Base-by-base conservation (phyloP, 345 rosid genomes). In the Salix arbutifolia region DNA sequence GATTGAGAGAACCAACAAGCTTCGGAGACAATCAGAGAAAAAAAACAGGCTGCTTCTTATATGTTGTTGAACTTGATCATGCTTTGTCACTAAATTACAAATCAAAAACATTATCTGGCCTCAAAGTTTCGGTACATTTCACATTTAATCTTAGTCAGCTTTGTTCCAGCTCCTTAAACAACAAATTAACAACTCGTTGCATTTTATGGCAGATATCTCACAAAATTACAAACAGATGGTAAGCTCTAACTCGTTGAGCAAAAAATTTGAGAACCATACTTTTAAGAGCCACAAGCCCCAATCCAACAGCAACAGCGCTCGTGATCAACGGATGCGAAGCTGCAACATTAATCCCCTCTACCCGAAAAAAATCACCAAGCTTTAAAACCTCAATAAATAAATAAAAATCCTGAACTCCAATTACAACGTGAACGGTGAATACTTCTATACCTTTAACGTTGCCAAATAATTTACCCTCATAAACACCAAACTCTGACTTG, bases 321-420 rank as follows among this genome's bases (percentile, higher is more conserved):
- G 56, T 50, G 19, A 50, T 18, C 56, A 50, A 16, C 52, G 97
- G 94, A 83, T 87, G 89, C 7, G 90, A 84, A 70, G 86, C 91
- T 76, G 97, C 97, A 76, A 88, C 58, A 14, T 86, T 76, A 56
- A 93, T 79, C 31, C 91, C 93, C 85, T 91, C 99, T 91, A 81
- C 87, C 77, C 52, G 23, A 74, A n/a, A 17, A 5, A 26, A 65
- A 74, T 44, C 18, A 64, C 42, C 26, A 78, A 44, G 50, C 26
- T 13, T 46, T 61, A 10, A 58, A 58, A 4, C 62, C 71, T 30
- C 1, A 30, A 40, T 13, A 33, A 11, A 69, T 1, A 33, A 40
- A 78, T 13, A 31, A 56, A 48, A 26, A 48, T 44, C 35, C 23
- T 8, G 7, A 65, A 65, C 23, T 13, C 53, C n/a, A 48, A 66